A percentile compares a stretch with the other conserved stretches of the same genome.
These are phyloP conservation scores for Cladosporium sp. DNA, from an alignment of 2,329 filamentous ascomycete species.

Conservation along the genomic window DNA sequence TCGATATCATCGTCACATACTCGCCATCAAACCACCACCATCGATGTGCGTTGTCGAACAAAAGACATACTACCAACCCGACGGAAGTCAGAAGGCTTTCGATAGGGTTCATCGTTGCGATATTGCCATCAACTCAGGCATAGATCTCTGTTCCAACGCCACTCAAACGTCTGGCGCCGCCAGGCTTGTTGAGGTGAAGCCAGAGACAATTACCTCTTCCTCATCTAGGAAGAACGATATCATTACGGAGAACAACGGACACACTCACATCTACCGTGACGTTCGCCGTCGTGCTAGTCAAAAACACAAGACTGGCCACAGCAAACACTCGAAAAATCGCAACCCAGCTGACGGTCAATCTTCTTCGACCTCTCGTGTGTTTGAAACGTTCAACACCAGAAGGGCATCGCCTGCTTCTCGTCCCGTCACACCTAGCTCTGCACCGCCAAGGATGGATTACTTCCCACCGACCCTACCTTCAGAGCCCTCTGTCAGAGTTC, in stretches of 20 bases:
- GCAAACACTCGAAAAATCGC: conserved; percentile 21
- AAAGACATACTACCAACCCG: conserved; percentile 31
- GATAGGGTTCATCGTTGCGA: conserved; percentile 28
- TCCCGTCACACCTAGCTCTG: conserved; percentile 8
- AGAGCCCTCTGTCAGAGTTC: conserved; percentile 14
- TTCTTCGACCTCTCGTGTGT: conserved; percentile 22
- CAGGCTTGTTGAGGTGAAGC: conserved; percentile 26
- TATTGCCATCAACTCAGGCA: conserved; percentile 20
- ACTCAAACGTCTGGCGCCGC: conserved; percentile 13
- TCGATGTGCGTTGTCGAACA: conserved; percentile 36
- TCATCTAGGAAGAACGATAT: conserved; percentile 24
- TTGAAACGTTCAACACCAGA: conserved; percentile 30
- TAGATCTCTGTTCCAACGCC: conserved; percentile 25
- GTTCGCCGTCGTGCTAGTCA: conserved; percentile 26
- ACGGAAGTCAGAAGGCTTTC: conserved; percentile 25
- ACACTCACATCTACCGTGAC: conserved; percentile 26
- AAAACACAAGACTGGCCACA: conserved; percentile 24
- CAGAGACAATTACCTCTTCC: conserved; percentile 18
- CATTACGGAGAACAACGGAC: conserved; percentile 28
- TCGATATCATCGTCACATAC: neutral
- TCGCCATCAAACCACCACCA: conserved; percentile 2
- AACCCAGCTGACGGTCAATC: conserved; percentile 22
- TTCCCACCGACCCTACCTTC: neutral
- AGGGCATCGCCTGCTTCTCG: conserved; percentile 22
- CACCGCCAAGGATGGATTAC: conserved; percentile 5